Conservation (phyloP, 129 eudicot genomes). For the Smallanthus sonchifolius region DNA sequence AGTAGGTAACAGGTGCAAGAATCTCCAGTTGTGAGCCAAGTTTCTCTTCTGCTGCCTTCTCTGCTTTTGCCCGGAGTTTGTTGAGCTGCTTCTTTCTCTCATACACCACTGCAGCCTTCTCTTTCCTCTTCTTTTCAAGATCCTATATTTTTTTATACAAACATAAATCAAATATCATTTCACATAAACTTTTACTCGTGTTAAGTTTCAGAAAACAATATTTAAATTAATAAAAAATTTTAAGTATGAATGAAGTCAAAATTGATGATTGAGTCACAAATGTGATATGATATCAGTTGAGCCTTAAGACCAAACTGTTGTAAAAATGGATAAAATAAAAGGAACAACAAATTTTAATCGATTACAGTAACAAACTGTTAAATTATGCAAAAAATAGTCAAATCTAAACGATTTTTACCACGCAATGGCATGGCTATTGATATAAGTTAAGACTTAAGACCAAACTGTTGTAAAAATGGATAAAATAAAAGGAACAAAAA, state of each 20-base stretch:
- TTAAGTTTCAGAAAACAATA: not conserved
- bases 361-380: not conserved
- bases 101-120: slow-evolving; percentile 54
- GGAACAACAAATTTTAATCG: not conserved
- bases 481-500: too few relatives aligned
- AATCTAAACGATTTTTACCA: too few relatives aligned
- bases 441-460: too few relatives aligned
- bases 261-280: not conserved
- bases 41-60: slow-evolving; percentile 62
- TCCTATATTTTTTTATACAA: slow-evolving; percentile 31
- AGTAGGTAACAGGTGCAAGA: slow-evolving; percentile 60
- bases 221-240: not conserved
- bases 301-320: not conserved
- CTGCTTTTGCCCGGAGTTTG: slow-evolving; percentile 57
- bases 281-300: not conserved
- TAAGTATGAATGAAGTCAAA: not conserved
- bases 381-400: not conserved
- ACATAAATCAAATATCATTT: not conserved
- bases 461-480: too few relatives aligned
- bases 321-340: not conserved
- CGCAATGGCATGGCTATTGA: too few relatives aligned
- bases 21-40: slow-evolving; percentile 55
- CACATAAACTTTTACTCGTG: not conserved
- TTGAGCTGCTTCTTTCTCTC: slow-evolving; percentile 71
- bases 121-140: slow-evolving; percentile 79